Evolutionary conservation across 2,329 filamentous ascomycete species (phyloP).

Genomic region (Scedosporium minutisporum): DNA sequence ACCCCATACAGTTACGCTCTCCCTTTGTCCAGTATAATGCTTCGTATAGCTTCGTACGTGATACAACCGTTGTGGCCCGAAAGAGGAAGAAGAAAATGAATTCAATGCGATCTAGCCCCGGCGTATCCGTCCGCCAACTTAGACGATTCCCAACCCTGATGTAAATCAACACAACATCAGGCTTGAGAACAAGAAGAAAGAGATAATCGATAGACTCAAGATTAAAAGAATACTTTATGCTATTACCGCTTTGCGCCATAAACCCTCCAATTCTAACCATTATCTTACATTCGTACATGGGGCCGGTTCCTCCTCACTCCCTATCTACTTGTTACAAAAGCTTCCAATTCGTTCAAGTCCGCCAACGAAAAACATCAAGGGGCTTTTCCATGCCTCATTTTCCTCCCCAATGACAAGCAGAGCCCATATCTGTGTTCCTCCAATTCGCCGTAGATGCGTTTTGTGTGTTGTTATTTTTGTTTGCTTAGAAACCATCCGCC

Average conservation of each 20-base stretch:
- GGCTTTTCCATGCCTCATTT: no score
- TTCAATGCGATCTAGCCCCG: no score
- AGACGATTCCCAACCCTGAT: no score
- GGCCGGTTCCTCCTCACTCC: neutral
- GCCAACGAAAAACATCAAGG: neutral
- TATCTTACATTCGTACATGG: neutral
- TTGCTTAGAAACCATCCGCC: neutral
- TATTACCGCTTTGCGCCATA: neutral
- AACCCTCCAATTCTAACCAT: neutral
- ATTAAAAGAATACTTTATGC: slow-evolving; percentile 11
- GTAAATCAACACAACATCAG: no score
- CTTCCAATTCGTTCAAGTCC: neutral
- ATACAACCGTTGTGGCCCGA: no score
- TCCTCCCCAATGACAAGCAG: no score
- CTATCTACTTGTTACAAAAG: neutral
- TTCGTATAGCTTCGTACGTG: no score
- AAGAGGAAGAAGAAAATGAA: no score
- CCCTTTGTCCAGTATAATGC: no score
- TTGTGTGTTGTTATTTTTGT: neutral
- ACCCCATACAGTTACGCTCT: no score
- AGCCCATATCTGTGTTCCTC: no score
- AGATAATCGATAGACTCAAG: neutral
- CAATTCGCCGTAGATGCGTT: neutral
- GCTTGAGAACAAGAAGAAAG: neutral
- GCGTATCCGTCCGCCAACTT: no score